These are phyloP conservation scores for Diaporthe humulicola DNA, from an alignment of 2,329 filamentous ascomycete species.

Conservation along the genomic window DNA sequence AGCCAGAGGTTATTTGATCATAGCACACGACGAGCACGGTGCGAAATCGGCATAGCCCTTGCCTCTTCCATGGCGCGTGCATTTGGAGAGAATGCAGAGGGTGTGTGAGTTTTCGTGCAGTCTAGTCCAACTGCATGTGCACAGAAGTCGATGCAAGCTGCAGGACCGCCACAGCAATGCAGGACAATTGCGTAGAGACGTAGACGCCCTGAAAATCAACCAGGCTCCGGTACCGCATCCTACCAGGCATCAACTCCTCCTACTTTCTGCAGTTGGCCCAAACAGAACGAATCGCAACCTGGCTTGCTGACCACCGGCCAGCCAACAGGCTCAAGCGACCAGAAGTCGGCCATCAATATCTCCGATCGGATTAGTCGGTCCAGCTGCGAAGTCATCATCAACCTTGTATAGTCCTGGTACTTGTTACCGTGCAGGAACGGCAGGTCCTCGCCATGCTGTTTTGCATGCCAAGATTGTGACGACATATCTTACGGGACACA, in stretches of 20 bases:
- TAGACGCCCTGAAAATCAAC: not conserved
- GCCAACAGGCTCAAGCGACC: not conserved
- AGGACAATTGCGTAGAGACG: not conserved
- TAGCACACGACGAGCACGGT: not conserved
- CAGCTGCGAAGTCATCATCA: not conserved
- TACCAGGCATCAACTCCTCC: not conserved
- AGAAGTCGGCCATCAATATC: not conserved
- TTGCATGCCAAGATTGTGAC: too few relatives aligned
- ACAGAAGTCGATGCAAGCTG: not conserved
- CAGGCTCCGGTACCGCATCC: not conserved
- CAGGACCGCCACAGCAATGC: not conserved
- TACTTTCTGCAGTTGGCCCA: not conserved
- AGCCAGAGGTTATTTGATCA: not conserved
- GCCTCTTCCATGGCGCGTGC: not conserved
- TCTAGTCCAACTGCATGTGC: too few relatives aligned
- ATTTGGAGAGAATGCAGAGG: not conserved
- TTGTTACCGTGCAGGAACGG: too few relatives aligned
- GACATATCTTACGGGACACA: too few relatives aligned
- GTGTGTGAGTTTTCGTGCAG: not conserved
- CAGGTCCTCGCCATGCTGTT: too few relatives aligned
- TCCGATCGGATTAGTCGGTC: not conserved
- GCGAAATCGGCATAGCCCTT: not conserved
- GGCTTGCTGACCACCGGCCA: not conserved
- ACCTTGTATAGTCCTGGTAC: not conserved
- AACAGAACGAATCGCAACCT: too few relatives aligned